phyloP scores from a whole-genome alignment of 2,329 filamentous ascomycete species.

The Colletotrichum sp. region DNA sequence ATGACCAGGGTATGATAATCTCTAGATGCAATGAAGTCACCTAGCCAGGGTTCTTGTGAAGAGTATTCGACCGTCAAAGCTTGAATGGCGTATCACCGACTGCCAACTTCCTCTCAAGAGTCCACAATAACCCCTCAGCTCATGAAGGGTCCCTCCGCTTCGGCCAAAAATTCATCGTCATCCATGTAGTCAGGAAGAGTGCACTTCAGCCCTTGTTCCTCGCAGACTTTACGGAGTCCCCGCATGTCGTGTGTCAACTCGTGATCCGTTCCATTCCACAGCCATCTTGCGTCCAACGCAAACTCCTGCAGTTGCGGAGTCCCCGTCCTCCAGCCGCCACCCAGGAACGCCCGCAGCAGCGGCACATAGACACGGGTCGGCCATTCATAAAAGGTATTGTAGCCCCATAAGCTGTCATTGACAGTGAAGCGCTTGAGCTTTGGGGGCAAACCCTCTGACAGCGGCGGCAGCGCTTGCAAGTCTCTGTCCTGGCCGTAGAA shows the following conservation, averaged over 20 bases:
- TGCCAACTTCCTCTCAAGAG: too few relatives aligned
- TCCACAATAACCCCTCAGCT: too few relatives aligned
- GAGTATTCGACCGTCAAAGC: too few relatives aligned
- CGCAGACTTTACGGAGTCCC: neutral
- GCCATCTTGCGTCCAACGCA: neutral
- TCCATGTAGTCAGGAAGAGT: neutral
- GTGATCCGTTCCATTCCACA: accelerated
- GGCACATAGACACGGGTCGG: neutral
- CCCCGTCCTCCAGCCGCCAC: neutral
- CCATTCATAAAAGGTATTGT: neutral
- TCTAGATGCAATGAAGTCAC: too few relatives aligned
- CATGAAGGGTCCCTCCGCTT: too few relatives aligned
- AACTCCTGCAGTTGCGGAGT: neutral
- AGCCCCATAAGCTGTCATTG: neutral
- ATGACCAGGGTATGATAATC: too few relatives aligned
- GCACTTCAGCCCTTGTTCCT: neutral
- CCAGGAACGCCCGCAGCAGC: neutral
- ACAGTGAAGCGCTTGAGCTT: neutral
- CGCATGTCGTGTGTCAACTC: neutral
- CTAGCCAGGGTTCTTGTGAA: too few relatives aligned
- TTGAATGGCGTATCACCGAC: too few relatives aligned
- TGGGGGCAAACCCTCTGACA: neutral
- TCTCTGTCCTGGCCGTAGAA: neutral
- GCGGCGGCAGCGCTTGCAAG: neutral
- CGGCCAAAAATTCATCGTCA: too few relatives aligned